Percentiles rank a stretch among this genome's conserved stretches.
phyloP scores from a whole-genome alignment of 2,329 filamentous ascomycete genomes.

The Colletotrichum neosansevieriae region DNA sequence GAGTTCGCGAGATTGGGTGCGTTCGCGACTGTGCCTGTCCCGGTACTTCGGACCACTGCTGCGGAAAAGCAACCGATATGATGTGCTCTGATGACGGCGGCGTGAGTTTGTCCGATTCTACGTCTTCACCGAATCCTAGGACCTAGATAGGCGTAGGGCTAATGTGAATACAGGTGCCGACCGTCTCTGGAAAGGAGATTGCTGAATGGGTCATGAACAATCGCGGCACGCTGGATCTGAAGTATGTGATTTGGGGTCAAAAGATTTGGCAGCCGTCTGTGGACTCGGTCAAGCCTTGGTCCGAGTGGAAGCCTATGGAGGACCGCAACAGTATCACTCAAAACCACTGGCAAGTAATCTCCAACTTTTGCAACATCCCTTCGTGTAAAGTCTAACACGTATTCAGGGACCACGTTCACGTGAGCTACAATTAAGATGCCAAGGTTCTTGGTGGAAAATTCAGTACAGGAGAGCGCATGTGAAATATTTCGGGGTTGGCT shows the following conservation, averaged over 20 bases:
- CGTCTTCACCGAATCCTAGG: neutral
- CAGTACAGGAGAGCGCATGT: too few species aligned
- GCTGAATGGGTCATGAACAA: constrained; percentile 64
- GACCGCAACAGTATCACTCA: constrained; percentile 54
- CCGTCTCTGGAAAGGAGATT: constrained; percentile 54
- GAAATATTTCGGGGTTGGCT: too few species aligned
- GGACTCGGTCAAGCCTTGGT: constrained; percentile 54
- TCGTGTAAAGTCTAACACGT: neutral
- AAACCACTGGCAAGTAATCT: constrained; percentile 56
- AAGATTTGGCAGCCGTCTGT: constrained; percentile 57
- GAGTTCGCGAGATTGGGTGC: constrained; percentile 51
- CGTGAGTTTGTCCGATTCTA: constrained; percentile 46
- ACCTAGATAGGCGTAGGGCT: neutral
- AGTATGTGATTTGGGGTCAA: constrained; percentile 65
- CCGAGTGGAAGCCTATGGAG: constrained; percentile 57
- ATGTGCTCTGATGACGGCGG: constrained; percentile 54
- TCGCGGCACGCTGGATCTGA: constrained; percentile 53
- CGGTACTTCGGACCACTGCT: constrained; percentile 52
- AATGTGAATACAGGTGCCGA: constrained; percentile 46
- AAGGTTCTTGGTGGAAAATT: neutral
- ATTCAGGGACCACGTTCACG: constrained; percentile 47
- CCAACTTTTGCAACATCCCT: neutral
- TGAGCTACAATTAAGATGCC: constrained; percentile 44
- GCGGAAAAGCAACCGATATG: constrained; percentile 52
- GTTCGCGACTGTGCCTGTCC: constrained; percentile 50